These are phyloP conservation scores for Musa troglodytarum DNA, from an alignment of 176 grass and related monocot species.

Conservation along the genomic window DNA sequence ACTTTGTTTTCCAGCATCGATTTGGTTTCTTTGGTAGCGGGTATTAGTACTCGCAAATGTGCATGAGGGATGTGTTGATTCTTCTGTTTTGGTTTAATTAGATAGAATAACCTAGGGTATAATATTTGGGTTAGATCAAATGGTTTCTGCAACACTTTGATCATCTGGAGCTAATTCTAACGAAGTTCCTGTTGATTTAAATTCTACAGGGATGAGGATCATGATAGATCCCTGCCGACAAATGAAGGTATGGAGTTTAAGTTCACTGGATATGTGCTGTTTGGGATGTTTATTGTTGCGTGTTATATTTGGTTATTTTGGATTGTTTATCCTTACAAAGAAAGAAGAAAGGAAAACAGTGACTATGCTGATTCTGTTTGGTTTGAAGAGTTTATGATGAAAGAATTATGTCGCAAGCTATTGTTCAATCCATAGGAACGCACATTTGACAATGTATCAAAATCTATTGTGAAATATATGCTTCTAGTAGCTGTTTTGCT, in stretches of 20 bases:
- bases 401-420: no score
- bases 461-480: not conserved
- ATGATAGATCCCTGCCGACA: constrained; percentile 54
- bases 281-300: not conserved
- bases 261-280: not conserved
- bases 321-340: no score
- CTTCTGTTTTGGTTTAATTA: no score
- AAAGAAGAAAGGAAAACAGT: no score
- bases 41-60: no score
- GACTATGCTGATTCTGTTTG: no score
- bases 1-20: not conserved
- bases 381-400: no score
- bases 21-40: not conserved
- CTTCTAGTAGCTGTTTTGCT: not conserved
- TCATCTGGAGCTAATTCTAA: not conserved
- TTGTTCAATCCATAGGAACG: no score
- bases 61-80: no score
- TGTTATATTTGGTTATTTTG: not conserved
- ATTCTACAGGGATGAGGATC: constrained; percentile 49
- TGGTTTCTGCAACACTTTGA: not conserved
- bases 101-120: no score
- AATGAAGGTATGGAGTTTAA: constrained; percentile 48
- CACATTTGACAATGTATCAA: no score
- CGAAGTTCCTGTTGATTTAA: not conserved
- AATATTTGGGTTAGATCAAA: no score